Evolutionary conservation across 192 early-diverging fungal species (phyloP).

Genomic region (Dimargaris xerosporica): DNA sequence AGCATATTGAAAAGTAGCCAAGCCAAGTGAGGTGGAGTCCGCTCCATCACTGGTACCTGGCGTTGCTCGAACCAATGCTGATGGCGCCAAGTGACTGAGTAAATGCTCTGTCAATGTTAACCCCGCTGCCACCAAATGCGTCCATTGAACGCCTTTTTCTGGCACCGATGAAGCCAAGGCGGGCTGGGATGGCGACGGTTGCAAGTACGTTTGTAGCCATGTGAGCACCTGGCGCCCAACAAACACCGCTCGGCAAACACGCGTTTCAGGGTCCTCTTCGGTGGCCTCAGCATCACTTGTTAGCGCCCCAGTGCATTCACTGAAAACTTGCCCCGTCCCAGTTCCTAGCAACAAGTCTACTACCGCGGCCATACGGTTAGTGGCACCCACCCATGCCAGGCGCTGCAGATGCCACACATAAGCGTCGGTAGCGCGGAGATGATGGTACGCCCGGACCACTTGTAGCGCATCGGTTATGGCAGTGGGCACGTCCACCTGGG

Average conservation of each 20-base stretch:
- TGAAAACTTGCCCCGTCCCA: too few relatives aligned
- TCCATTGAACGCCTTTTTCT: too few relatives aligned
- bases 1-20: too few relatives aligned
- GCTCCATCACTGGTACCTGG: too few relatives aligned
- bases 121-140: not conserved
- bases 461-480: constrained; percentile 43
- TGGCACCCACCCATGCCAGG: constrained; percentile 28
- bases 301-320: too few relatives aligned
- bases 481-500: constrained; percentile 21
- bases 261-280: constrained; percentile 15
- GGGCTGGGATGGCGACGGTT: too few relatives aligned
- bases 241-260: constrained; percentile 14
- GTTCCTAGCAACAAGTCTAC: too few relatives aligned
- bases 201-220: constrained; percentile 13
- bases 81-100: not conserved
- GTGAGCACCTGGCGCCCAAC: constrained; percentile 20
- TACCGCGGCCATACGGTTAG: not conserved
- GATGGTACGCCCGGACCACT: constrained; percentile 43
- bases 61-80: too few relatives aligned
- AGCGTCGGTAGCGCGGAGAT: constrained; percentile 32
- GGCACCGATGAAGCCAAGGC: too few relatives aligned
- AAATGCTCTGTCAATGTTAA: not conserved
- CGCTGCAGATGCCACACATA: constrained; percentile 34
- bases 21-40: too few relatives aligned
- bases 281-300: too few relatives aligned